phyloP scores from a whole-genome alignment of 176 grass and related monocot genomes.

The Carex littledalei region DNA sequence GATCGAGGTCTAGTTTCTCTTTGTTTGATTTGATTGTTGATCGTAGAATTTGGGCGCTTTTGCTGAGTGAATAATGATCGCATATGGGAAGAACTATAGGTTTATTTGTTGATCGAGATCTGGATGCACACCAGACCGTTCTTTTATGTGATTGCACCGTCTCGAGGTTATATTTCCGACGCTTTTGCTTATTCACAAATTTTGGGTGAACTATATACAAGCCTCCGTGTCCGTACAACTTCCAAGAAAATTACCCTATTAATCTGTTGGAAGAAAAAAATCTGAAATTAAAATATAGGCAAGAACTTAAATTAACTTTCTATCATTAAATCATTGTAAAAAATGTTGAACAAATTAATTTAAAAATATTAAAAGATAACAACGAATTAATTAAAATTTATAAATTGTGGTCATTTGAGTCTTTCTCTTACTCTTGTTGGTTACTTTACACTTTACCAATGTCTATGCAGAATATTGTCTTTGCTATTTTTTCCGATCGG shows the following conservation, averaged over 20 bases:
- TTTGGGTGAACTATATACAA: background rate
- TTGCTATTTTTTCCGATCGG: background rate
- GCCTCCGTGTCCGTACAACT: background rate
- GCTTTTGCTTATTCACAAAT: background rate
- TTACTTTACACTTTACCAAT: background rate
- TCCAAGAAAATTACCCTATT: background rate
- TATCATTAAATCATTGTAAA: background rate
- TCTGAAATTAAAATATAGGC: background rate
- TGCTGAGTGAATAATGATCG: background rate
- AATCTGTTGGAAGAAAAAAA: background rate
- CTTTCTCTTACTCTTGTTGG: background rate
- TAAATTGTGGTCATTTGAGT: background rate
- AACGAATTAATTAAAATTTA: background rate
- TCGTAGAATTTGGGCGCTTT: background rate
- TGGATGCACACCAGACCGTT: background rate
- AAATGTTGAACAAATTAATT: background rate
- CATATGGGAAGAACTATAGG: background rate
- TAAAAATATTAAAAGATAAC: background rate
- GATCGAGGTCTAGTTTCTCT: background rate
- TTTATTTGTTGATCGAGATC: conserved; percentile 4
- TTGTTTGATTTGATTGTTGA: conserved; percentile 11
- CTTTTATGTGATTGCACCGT: background rate
- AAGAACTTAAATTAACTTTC: background rate
- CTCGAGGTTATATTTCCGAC: background rate
- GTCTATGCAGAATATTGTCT: background rate